Conservation (phyloP, 169 alveolate genomes). For the Ichthyophthirius multifiliis region DNA sequence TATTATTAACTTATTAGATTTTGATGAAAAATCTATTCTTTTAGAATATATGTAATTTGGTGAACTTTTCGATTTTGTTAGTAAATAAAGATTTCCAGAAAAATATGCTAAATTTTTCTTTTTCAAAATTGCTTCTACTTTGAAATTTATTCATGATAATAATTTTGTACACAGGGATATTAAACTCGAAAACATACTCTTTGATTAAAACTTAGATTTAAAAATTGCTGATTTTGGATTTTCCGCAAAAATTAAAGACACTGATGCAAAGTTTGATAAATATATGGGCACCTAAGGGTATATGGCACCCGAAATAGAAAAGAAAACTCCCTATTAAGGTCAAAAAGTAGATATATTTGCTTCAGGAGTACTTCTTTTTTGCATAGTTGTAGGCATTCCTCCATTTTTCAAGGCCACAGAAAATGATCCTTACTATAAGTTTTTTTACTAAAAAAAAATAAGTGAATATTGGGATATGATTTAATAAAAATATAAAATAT, state of each 20-base stretch:
- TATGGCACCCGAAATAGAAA: constrained; percentile 57
- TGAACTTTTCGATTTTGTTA: constrained; percentile 55
- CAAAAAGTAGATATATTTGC: constrained; percentile 61
- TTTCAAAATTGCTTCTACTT: constrained; percentile 38
- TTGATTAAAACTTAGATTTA: constrained; percentile 44
- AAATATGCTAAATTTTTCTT: constrained; percentile 45
- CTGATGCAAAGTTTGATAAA: constrained; percentile 26
- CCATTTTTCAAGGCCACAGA: constrained; percentile 68
- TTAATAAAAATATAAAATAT: too few species aligned
- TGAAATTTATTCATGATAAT: constrained; percentile 33
- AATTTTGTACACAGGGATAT: constrained; percentile 65
- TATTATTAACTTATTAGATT: too few species aligned
- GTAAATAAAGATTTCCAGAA: constrained; percentile 49
- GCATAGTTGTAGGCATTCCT: constrained; percentile 63
- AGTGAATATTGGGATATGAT: too few species aligned
- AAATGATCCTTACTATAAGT: constrained; percentile 34
- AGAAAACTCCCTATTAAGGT: constrained; percentile 39
- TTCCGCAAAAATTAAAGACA: constrained; percentile 35
- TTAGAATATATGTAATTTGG: too few species aligned
- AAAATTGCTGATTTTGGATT: constrained; percentile 75
- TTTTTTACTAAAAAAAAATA: too few species aligned
- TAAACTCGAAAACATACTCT: constrained; percentile 63
- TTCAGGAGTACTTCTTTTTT: constrained; percentile 68
- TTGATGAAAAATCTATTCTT: too few species aligned
- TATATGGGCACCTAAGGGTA: constrained; percentile 52